Evolutionary conservation across 2,329 filamentous ascomycete genomes (phyloP).

Genomic region (Tolypocladium guangdongense): DNA sequence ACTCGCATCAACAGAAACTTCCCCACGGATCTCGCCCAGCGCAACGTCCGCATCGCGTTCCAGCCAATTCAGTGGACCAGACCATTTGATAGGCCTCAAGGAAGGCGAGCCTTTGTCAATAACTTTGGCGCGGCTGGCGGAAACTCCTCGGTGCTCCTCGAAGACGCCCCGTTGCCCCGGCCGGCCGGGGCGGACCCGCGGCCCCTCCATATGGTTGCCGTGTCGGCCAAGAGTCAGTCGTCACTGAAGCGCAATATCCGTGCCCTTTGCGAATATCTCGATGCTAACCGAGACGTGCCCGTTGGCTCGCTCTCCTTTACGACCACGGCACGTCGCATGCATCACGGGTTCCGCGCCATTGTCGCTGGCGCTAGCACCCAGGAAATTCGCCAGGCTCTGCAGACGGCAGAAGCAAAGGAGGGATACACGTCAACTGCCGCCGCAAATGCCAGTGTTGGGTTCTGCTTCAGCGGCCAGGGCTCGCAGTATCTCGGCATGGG

Average conservation of each 20-base stretch:
- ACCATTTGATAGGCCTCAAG: constrained; percentile 22
- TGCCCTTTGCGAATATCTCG: constrained; percentile 42
- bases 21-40: constrained; percentile 42
- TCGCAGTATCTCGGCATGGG: constrained; percentile 18
- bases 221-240: constrained; percentile 44
- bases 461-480: constrained; percentile 37
- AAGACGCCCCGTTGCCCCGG: constrained; percentile 42
- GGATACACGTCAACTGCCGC: neutral
- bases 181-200: constrained; percentile 37
- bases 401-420: neutral
- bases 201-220: constrained; percentile 43
- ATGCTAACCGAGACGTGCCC: constrained; percentile 35
- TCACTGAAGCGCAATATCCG: constrained; percentile 49
- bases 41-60: constrained; percentile 48
- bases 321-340: constrained; percentile 53
- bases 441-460: constrained; percentile 17
- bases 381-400: constrained; percentile 3
- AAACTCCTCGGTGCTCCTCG: constrained; percentile 56
- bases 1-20: constrained; percentile 48
- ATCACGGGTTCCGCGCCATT: constrained; percentile 46
- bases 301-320: constrained; percentile 54
- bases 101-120: constrained; percentile 46
- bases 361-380: constrained; percentile 21
- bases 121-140: constrained; percentile 64
- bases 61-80: constrained; percentile 39